Conservation (phyloP, 225 moss, liverwort and hornwort species). For the Asterella californica region DNA sequence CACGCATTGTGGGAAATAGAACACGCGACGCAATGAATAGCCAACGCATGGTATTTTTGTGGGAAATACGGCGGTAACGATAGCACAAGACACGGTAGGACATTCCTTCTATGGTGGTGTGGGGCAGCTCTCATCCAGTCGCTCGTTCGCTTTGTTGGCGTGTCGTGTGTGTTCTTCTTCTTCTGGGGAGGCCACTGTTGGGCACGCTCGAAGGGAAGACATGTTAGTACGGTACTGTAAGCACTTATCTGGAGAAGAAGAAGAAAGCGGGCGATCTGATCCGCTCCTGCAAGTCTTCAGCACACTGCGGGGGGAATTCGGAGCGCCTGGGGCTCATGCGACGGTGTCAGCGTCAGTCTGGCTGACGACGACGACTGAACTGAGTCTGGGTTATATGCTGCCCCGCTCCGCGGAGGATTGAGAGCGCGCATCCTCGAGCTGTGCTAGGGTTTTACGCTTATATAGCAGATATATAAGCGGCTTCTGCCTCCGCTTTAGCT, state of each 20-base stretch:
- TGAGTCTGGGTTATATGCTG: not conserved
- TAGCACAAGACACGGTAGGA: not conserved
- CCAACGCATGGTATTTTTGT: too few relatives aligned
- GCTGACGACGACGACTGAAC: not conserved
- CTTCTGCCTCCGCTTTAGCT: too few relatives aligned
- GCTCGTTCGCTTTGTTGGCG: not conserved
- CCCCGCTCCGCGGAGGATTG: not conserved
- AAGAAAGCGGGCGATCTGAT: not conserved
- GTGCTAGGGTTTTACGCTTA: too few relatives aligned
- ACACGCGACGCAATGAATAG: too few relatives aligned
- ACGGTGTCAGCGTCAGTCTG: not conserved
- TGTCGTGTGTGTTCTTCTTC: not conserved
- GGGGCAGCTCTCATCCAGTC: not conserved
- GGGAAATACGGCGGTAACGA: not conserved
- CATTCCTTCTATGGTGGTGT: not conserved
- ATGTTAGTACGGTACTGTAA: not conserved
- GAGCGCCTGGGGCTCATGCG: not conserved
- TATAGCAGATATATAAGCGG: too few relatives aligned
- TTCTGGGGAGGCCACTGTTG: not conserved
- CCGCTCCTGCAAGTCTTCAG: too few relatives aligned
- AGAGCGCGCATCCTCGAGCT: not conserved
- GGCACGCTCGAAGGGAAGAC: not conserved
- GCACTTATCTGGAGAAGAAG: not conserved
- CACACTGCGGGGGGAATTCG: too few relatives aligned
- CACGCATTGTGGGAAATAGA: not conserved